Evolutionary conservation across 805 yeast species (phyloP).

Genomic region (Candida qinlingensis): DNA sequence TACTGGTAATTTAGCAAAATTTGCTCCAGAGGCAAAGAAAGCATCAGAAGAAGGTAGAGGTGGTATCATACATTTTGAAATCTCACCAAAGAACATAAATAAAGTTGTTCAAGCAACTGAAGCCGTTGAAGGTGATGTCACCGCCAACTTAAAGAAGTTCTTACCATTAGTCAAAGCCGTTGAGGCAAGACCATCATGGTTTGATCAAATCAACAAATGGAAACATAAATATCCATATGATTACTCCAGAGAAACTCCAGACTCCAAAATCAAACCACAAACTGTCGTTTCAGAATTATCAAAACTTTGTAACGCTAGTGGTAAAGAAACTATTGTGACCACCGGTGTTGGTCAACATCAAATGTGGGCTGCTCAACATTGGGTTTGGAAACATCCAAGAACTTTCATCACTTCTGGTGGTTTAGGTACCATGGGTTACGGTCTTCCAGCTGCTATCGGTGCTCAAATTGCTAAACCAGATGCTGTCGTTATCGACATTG

Average conservation of each 20-base stretch:
- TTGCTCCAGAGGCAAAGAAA: slow-evolving; percentile 88
- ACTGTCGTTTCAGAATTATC: slow-evolving; percentile 79
- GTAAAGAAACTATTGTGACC: slow-evolving; percentile 78
- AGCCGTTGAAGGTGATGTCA: slow-evolving; percentile 95
- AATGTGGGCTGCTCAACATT: slow-evolving; percentile 99
- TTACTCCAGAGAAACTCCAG: slow-evolving; percentile 77
- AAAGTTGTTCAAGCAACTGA: slow-evolving; percentile 95
- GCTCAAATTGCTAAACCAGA: slow-evolving; percentile 96
- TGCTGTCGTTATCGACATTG: slow-evolving; percentile 91
- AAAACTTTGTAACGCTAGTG: slow-evolving; percentile 55
- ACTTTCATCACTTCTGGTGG: slow-evolving; percentile 98
- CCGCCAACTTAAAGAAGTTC: slow-evolving; percentile 66
- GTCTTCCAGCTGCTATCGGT: slow-evolving; percentile 96
- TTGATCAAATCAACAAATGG: slow-evolving; percentile 70
- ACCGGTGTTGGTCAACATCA: slow-evolving; percentile 99
- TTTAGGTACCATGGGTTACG: slow-evolving; percentile 97
- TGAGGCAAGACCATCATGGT: slow-evolving; percentile 73
- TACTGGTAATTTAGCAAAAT: slow-evolving; percentile 76
- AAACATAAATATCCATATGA: slow-evolving; percentile 80
- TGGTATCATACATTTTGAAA: slow-evolving; percentile 95
- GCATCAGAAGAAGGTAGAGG: slow-evolving; percentile 90
- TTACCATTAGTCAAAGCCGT: slow-evolving; percentile 66
- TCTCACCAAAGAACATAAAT: slow-evolving; percentile 93
- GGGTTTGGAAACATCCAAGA: slow-evolving; percentile 90
- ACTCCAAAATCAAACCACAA: slow-evolving; percentile 84